phyloP scores from a whole-genome alignment of 345 rosid species.

The Anacardium occidentale region DNA sequence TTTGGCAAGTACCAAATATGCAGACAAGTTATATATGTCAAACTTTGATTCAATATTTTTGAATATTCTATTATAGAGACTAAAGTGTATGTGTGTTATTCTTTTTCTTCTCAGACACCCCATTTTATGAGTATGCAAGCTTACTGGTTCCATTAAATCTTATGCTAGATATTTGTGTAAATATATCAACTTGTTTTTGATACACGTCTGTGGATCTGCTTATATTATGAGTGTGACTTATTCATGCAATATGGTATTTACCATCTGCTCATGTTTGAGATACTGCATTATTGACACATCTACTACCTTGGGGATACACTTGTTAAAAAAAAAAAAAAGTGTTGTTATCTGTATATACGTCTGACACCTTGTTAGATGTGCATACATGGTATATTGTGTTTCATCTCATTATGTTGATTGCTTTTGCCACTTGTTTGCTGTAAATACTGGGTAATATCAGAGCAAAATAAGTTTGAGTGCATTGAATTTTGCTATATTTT shows the following conservation, averaged over 20 bases:
- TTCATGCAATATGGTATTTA: not conserved
- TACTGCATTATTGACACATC: constrained; percentile 3
- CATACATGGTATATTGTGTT: not conserved
- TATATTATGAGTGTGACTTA: not conserved
- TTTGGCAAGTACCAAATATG: too few relatives aligned
- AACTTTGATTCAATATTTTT: too few relatives aligned
- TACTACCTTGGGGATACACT: not conserved
- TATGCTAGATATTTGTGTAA: not conserved
- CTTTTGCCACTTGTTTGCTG: not conserved
- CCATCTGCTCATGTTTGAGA: not conserved
- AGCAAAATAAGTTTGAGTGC: not conserved
- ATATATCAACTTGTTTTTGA: not conserved
- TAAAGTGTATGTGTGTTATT: not conserved
- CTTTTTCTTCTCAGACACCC: not conserved
- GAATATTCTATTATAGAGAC: too few relatives aligned
- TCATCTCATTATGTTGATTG: constrained; percentile 1
- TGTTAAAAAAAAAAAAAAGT: not conserved
- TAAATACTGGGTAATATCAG: not conserved
- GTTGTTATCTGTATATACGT: not conserved
- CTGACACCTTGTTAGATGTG: not conserved
- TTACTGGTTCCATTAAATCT: not conserved
- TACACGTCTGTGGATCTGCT: not conserved
- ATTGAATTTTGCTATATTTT: constrained; percentile 6
- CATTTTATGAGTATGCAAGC: not conserved
- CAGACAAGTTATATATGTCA: too few relatives aligned